These are phyloP conservation scores for Boletellus ananas DNA, from an alignment of 768 basidiomycete genomes.

Conservation along the genomic window DNA sequence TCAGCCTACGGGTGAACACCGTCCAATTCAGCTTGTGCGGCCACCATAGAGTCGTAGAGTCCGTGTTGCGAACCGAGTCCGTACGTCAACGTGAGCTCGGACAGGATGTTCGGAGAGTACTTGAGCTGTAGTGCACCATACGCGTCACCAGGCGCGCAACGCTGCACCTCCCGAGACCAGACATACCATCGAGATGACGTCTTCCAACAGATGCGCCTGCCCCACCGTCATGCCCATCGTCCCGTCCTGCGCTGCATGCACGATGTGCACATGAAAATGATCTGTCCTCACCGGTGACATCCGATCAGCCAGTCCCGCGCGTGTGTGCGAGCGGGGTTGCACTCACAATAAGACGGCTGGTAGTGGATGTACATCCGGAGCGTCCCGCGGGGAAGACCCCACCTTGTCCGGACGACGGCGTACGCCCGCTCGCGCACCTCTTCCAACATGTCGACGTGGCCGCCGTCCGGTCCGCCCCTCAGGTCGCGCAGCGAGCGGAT, in stretches of 20 bases:
- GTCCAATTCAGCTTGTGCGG: constrained; percentile 27
- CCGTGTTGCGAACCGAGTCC: constrained; percentile 80
- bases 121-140: constrained; percentile 56
- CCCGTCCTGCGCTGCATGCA: constrained; percentile 62
- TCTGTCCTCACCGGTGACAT: constrained; percentile 42
- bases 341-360: constrained; percentile 91
- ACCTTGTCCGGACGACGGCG: constrained; percentile 53
- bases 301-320: background rate
- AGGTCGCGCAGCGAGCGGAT: constrained; percentile 80
- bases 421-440: constrained; percentile 58
- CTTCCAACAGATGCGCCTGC: constrained; percentile 90
- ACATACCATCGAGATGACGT: constrained; percentile 79
- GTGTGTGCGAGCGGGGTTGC: background rate
- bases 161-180: too few relatives aligned
- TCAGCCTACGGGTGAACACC: background rate
- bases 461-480: constrained; percentile 31
- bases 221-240: constrained; percentile 75
- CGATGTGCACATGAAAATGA: constrained; percentile 93
- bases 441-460: constrained; percentile 64
- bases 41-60: constrained; percentile 47
- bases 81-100: constrained; percentile 77
- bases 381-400: constrained; percentile 58
- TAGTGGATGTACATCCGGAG: constrained; percentile 89
- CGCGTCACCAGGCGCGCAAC: background rate
- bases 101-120: constrained; percentile 51